Base-by-base conservation (phyloP, 2,329 filamentous ascomycete species). In the Talaromyces sp. region DNA sequence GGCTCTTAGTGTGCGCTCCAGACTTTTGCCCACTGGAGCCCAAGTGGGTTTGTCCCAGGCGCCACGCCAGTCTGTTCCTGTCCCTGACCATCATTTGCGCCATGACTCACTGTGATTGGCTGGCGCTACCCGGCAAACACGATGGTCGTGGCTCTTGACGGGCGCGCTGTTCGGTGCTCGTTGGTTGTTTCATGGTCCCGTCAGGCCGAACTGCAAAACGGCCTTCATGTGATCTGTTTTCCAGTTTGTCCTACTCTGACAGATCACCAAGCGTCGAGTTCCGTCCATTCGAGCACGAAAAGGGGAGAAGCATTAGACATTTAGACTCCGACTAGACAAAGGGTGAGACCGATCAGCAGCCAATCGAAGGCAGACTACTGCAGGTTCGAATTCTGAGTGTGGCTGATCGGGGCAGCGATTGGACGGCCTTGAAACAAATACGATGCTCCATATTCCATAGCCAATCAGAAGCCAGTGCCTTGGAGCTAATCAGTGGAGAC, bases 291-390 rank as follows among this genome's bases (percentile, higher is more conserved):
- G n/a, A n/a, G n/a, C n/a, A 19, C 40, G 35, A 55, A 36, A 55
- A 45, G 40, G 53, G 39, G 39, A 25, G 19, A 10, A 28, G 22
- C 43, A 19, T 28, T 28, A 28, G 25, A 28, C 25, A 4, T 7
- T 28, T 28, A 28, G 25, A 28, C 25, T 28, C 25, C 3, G 25
- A 7, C 25, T 28, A 28, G 25, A 28, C 19, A 33, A 35, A 55
- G 36, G 53, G 53, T 55, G 53, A 39, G 53, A 46, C 53, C 25
- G 43, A 35, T 48, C 45, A 21, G 2, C 45, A 19, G 45, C 45
- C 45, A 52, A 36, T 52, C 33, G 19, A 37, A 9, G 33, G 13
- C 9, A 9, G 11, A 50, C 53, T 56, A 40, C 54, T 56, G 54
- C 54, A 56, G 54, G 54, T 56, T 17, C 40, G 25, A 7, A 17